A percentile compares a stretch with the other conserved stretches of the same genome.
Conservation (phyloP, 78 protist species). For the Goniomonas avonlea region DNA sequence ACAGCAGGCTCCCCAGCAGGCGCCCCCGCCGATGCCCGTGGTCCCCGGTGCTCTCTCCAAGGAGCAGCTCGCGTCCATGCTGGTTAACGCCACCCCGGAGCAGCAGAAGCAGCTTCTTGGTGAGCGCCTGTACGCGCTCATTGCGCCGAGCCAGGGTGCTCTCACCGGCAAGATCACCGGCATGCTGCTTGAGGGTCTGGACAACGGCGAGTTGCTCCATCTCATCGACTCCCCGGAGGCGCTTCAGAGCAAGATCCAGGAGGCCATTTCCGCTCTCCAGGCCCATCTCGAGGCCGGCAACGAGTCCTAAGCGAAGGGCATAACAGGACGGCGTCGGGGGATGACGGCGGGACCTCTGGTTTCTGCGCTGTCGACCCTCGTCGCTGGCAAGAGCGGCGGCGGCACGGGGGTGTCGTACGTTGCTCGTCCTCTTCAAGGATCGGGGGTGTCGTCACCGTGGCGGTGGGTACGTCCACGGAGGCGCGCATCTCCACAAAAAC, state of each 20-base stretch:
- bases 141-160: conserved; percentile 37
- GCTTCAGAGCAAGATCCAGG: conserved; percentile 56
- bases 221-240: conserved; percentile 54
- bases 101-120: conserved; percentile 67
- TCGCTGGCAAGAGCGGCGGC: too few species aligned
- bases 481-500: too few species aligned
- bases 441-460: too few species aligned
- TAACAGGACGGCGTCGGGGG: too few species aligned
- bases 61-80: conserved; percentile 6
- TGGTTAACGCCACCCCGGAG: conserved; percentile 30
- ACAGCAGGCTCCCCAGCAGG: background rate
- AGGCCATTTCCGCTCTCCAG: conserved; percentile 63
- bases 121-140: conserved; percentile 72
- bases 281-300: conserved; percentile 26
- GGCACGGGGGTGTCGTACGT: too few species aligned
- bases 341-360: too few species aligned
- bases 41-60: background rate
- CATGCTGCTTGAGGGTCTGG: conserved; percentile 81
- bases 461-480: too few species aligned
- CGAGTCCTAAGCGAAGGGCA: too few species aligned
- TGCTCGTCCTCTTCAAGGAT: too few species aligned
- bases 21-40: background rate
- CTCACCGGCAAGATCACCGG: conserved; percentile 86
- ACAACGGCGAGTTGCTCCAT: conserved; percentile 64
- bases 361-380: too few species aligned